Percentiles rank a stretch among this genome's conserved stretches.
Conservation (phyloP, 78 protist species). For the Bodo saltans region DNA sequence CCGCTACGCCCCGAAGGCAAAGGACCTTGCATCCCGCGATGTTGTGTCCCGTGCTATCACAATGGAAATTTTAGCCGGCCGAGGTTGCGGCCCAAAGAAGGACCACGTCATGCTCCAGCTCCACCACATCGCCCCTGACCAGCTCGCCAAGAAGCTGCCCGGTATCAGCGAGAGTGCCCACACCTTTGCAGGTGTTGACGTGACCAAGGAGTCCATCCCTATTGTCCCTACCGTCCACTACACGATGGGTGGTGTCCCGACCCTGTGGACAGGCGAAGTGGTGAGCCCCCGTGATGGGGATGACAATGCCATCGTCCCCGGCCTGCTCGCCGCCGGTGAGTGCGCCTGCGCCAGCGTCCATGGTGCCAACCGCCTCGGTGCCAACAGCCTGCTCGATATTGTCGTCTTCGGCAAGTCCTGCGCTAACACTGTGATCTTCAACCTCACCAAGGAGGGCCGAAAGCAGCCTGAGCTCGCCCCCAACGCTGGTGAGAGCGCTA, state of each 20-base stretch:
- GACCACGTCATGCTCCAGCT: constrained; percentile 95
- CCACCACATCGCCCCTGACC: constrained; percentile 31
- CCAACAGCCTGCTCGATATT: constrained; percentile 96
- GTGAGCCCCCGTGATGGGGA: constrained; percentile 25
- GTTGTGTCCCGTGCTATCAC: constrained; percentile 97
- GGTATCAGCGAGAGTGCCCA: constrained; percentile 96
- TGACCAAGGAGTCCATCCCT: constrained; percentile 97
- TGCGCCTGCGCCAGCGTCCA: constrained; percentile 92
- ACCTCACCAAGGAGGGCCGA: constrained; percentile 23
- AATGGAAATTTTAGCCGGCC: constrained; percentile 89
- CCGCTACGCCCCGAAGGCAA: constrained; percentile 96
- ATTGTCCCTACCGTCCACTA: constrained; percentile 98
- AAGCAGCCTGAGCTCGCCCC: constrained; percentile 57
- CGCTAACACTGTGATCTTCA: constrained; percentile 58
- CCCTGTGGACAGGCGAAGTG: constrained; percentile 87
- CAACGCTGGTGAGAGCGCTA: constrained; percentile 78
- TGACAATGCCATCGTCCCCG: constrained; percentile 73
- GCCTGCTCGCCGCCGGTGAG: constrained; percentile 97
- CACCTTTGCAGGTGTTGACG: constrained; percentile 98
- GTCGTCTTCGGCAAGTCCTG: constrained; percentile 97
- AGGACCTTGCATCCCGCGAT: constrained; percentile 98
- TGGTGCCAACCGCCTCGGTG: constrained; percentile 97
- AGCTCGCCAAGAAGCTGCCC: constrained; percentile 83
- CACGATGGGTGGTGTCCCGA: constrained; percentile 99
- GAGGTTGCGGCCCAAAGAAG: constrained; percentile 82